Evolutionary conservation across 148 eudicot genomes (phyloP).

Genomic region (Suaeda aralocaspica): DNA sequence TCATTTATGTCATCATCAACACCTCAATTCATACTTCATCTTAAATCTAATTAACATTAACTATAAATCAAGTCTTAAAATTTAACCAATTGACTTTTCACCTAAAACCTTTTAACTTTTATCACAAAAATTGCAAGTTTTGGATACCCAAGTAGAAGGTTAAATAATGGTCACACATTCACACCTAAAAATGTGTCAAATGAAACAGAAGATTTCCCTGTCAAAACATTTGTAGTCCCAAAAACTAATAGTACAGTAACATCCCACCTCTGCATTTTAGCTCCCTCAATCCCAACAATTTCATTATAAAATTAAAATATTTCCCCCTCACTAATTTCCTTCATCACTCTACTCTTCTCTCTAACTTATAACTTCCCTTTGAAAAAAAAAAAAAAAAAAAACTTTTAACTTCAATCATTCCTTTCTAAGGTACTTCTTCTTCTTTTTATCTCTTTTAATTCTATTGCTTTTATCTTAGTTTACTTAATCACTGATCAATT

Average conservation of each 20-base stretch:
- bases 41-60: no score
- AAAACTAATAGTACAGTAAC: not conserved
- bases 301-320: not conserved
- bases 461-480: not conserved
- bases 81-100: no score
- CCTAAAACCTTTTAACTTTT: no score
- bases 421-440: not conserved
- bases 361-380: not conserved
- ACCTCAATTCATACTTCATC: no score
- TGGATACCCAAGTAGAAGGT: no score
- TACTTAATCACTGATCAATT: not conserved
- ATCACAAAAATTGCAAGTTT: no score
- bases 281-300: constrained; percentile 11
- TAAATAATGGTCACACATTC: no score
- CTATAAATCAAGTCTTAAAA: no score
- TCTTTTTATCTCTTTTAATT: not conserved
- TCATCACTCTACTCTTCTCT: no score
- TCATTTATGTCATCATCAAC: no score
- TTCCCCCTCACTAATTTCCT: not conserved
- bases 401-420: constrained; percentile 2
- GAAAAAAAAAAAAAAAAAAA: not conserved
- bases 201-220: no score
- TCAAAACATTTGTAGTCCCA: not conserved
- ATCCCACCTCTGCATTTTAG: not conserved
- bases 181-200: no score